phyloP scores from a whole-genome alignment of 176 grass and related monocot genomes.

The Otatea glauca region DNA sequence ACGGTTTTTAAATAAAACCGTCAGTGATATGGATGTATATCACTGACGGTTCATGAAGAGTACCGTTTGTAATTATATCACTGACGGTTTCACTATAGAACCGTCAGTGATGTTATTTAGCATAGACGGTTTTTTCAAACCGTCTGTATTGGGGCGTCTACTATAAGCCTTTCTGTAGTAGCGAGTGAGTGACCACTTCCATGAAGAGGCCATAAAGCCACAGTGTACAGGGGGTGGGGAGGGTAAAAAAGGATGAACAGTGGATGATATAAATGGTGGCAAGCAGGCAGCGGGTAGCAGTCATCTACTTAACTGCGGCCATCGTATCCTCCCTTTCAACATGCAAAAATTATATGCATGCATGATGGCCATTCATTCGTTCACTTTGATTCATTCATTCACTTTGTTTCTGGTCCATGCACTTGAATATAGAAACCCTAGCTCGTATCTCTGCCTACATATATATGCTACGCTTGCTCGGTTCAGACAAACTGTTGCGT shows the following conservation, averaged over 20 bases:
- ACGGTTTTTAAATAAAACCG: too few relatives aligned
- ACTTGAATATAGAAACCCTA: not conserved
- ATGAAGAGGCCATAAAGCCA: constrained; percentile 40
- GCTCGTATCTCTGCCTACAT: not conserved
- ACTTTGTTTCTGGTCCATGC: constrained; percentile 74
- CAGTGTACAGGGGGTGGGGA: constrained; percentile 6
- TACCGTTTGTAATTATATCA: too few relatives aligned
- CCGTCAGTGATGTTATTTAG: too few relatives aligned
- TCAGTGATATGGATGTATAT: too few relatives aligned
- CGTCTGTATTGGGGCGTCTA: too few relatives aligned
- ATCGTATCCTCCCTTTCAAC: constrained; percentile 33
- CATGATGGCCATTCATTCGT: constrained; percentile 59
- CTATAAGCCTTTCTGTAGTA: too few relatives aligned
- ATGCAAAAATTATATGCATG: constrained; percentile 67
- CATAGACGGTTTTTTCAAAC: too few relatives aligned
- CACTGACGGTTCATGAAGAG: too few relatives aligned
- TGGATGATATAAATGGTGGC: constrained; percentile 56
- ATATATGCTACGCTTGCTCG: not conserved
- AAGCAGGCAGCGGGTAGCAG: constrained; percentile 64
- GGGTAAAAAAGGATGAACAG: constrained; percentile 51
- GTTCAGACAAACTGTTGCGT: constrained; percentile 64
- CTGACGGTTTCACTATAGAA: too few relatives aligned
- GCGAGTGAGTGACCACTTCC: constrained; percentile 48
- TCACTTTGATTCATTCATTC: constrained; percentile 89
- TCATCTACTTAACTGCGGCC: constrained; percentile 49